Percentiles rank a stretch among this genome's conserved stretches.
Evolutionary conservation across 495 filamentous ascomycete species (phyloP).

Genomic region (Aspergillus biplanus): DNA sequence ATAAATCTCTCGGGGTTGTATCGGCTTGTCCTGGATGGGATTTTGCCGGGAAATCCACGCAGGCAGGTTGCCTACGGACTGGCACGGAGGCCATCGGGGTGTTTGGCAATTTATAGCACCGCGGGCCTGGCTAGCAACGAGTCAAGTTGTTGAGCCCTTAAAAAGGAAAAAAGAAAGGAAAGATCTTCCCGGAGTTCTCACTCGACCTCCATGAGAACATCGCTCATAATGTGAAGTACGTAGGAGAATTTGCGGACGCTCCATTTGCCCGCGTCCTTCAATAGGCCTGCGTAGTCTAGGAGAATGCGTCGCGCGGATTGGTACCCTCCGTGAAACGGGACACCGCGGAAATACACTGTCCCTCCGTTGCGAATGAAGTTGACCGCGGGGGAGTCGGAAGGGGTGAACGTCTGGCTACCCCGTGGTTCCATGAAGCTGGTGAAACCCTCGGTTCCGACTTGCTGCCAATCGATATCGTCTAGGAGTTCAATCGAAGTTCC

Average conservation of each 20-base stretch:
- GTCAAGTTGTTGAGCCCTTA: background rate
- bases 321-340: slow-evolving; percentile 52
- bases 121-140: slow-evolving; percentile 13
- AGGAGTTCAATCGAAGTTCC: slow-evolving; percentile 50
- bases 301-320: slow-evolving; percentile 52
- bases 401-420: slow-evolving; percentile 34
- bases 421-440: slow-evolving; percentile 46
- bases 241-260: slow-evolving; percentile 51
- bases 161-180: background rate
- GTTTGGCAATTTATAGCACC: background rate
- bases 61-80: too few species aligned
- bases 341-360: slow-evolving; percentile 50
- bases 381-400: slow-evolving; percentile 42
- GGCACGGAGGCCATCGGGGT: background rate
- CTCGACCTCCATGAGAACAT: slow-evolving; percentile 48
- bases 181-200: slow-evolving; percentile 8
- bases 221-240: slow-evolving; percentile 58
- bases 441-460: slow-evolving; percentile 47
- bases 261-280: slow-evolving; percentile 58
- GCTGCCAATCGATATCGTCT: slow-evolving; percentile 54
- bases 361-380: slow-evolving; percentile 57
- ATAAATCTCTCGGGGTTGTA: too few species aligned
- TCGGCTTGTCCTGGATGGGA: too few species aligned
- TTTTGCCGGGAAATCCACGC: too few species aligned
- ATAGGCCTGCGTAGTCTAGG: slow-evolving; percentile 52